Conservation (phyloP, 2,329 filamentous ascomycete species). For the Ascochyta viciae-villosae region DNA sequence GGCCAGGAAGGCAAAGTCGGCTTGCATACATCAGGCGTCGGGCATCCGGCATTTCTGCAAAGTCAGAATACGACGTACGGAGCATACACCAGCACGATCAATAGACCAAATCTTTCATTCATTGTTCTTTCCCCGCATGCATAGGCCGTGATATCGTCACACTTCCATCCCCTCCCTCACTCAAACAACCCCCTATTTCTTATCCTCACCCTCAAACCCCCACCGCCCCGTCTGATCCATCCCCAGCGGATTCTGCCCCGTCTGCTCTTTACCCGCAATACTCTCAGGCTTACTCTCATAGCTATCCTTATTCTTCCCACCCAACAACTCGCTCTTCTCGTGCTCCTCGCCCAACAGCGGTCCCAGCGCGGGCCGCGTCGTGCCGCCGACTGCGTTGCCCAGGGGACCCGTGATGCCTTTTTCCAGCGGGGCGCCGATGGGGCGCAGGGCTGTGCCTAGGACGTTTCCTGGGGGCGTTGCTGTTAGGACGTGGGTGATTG, state of each 20-base stretch:
- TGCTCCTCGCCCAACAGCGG: conserved; percentile 45
- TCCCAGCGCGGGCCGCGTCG: conserved; percentile 45
- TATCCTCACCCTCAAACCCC: conserved; percentile 44
- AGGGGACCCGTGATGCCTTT: conserved; percentile 48
- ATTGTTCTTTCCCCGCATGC: not conserved
- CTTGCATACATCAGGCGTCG: not conserved
- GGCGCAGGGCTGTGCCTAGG: conserved; percentile 48
- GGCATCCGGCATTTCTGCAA: not conserved
- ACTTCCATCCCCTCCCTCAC: not conserved
- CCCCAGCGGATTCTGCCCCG: conserved; percentile 49
- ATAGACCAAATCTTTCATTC: not conserved
- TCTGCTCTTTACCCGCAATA: conserved; percentile 50
- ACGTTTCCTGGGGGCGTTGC: conserved; percentile 38
- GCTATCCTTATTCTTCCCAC: conserved; percentile 50
- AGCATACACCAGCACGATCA: not conserved
- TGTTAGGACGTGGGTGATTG: not conserved
- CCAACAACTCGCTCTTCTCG: conserved; percentile 46
- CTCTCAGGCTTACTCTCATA: conserved; percentile 46
- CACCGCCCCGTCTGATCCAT: conserved; percentile 48
- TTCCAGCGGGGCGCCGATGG: conserved; percentile 48
- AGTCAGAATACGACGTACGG: not conserved
- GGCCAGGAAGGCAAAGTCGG: not conserved
- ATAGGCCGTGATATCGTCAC: not conserved
- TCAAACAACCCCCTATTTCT: not conserved
- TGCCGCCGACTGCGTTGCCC: conserved; percentile 45